phyloP scores from a whole-genome alignment of 805 yeast species.

The Candida silvicultrix region DNA sequence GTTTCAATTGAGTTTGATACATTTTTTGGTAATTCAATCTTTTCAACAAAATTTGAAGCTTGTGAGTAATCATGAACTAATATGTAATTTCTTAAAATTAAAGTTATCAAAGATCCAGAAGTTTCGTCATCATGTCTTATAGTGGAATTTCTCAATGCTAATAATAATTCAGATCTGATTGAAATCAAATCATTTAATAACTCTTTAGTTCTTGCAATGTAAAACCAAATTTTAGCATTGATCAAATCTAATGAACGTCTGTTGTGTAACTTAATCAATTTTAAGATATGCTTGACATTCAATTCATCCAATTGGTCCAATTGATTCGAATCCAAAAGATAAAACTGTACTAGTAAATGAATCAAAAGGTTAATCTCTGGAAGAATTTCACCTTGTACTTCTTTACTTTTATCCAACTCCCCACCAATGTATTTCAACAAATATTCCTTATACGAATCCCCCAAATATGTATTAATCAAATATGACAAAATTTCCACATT shows the following conservation, averaged over 20 bases:
- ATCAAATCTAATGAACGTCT: conserved; percentile 81
- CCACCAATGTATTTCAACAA: conserved; percentile 35
- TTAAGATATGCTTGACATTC: conserved; percentile 43
- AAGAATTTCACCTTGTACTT: conserved; percentile 34
- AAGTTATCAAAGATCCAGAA: conserved; percentile 79
- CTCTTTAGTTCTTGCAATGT: conserved; percentile 75
- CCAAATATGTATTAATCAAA: conserved; percentile 57
- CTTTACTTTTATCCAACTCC: conserved; percentile 27
- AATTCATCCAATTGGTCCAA: conserved; percentile 44
- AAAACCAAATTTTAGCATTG: conserved; percentile 91
- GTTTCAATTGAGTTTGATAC: conserved; percentile 87
- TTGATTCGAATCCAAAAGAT: conserved; percentile 57
- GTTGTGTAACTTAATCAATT: conserved; percentile 53
- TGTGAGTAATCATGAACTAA: conserved; percentile 74
- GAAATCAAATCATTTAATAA: conserved; percentile 41
- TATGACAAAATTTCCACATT: conserved; percentile 45
- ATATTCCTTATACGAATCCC: conserved; percentile 32
- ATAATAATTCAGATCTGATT: conserved; percentile 65
- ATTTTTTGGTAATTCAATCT: conserved; percentile 79
- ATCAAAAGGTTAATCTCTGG: conserved; percentile 81
- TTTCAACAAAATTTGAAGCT: conserved; percentile 85
- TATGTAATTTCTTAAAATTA: conserved; percentile 75
- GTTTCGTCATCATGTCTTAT: conserved; percentile 91
- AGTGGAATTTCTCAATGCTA: conserved; percentile 79
- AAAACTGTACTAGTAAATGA: conserved; percentile 73